Evolutionary conservation across 352 stramenopile species (phyloP).

Genomic region (Phytophthora constricta): DNA sequence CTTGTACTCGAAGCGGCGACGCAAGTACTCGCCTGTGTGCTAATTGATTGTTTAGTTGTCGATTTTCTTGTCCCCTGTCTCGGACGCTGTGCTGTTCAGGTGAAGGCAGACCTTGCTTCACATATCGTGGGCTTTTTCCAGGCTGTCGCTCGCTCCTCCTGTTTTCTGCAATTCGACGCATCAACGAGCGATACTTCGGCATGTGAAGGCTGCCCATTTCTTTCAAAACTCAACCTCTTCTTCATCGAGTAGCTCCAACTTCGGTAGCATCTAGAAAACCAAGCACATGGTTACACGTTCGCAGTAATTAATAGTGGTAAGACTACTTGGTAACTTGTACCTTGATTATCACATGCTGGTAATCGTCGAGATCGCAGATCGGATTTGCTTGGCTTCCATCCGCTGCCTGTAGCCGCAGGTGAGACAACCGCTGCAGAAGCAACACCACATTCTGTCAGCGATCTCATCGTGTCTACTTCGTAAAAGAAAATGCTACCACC

Average conservation of each 20-base stretch:
- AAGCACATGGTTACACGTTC: not conserved
- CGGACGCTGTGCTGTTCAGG: not conserved
- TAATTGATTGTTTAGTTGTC: conserved; percentile 1
- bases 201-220: conserved; percentile 68
- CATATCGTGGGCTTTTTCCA: conserved; percentile 19
- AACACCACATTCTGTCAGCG: not conserved
- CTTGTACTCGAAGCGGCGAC: conserved; percentile 6
- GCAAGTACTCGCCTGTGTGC: not conserved
- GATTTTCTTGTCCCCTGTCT: not conserved
- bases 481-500: conserved; percentile 28
- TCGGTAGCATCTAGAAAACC: conserved; percentile 52
- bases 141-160: conserved; percentile 15
- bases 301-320: no score
- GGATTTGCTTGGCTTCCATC: conserved; percentile 68
- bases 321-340: conserved; percentile 27
- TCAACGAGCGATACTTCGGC: conserved; percentile 65
- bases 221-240: conserved; percentile 69
- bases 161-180: conserved; percentile 42
- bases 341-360: conserved; percentile 55
- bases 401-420: conserved; percentile 66
- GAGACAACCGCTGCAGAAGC: conserved; percentile 47
- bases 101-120: not conserved
- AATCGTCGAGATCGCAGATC: conserved; percentile 66
- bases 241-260: conserved; percentile 64
- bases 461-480: not conserved